A percentile compares a stretch with the other conserved stretches of the same genome.
Evolutionary conservation across 2,329 filamentous ascomycete species (phyloP).

Genomic region (Calonectria pauciramosa): DNA sequence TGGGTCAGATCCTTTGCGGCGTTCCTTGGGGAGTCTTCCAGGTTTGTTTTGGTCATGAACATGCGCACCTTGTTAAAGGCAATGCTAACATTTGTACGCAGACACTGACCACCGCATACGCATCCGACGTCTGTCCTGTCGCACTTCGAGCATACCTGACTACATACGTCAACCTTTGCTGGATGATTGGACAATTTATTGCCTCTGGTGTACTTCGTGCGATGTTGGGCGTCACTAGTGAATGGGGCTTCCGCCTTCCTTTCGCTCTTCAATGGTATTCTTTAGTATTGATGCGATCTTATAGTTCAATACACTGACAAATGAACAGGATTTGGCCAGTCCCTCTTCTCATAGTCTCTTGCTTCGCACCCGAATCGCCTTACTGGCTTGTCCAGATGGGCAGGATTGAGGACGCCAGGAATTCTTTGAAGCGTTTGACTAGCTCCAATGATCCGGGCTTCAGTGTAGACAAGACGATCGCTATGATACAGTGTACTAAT

Average conservation of each 20-base stretch:
- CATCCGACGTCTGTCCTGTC: no score
- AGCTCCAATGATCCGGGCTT: not conserved
- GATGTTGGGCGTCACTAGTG: not conserved
- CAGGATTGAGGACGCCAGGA: not conserved
- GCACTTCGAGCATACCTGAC: no score
- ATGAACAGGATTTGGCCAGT: not conserved
- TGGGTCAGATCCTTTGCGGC: conserved; percentile 39
- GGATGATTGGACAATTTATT: not conserved
- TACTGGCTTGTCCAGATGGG: not conserved
- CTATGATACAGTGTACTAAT: not conserved
- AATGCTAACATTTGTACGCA: not conserved
- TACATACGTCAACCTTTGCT: no score
- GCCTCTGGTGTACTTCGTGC: not conserved
- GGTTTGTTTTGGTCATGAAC: not conserved
- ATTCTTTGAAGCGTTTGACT: not conserved
- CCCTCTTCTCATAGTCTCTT: not conserved
- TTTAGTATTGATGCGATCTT: not conserved
- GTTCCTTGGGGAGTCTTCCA: conserved; percentile 43
- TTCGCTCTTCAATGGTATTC: not conserved
- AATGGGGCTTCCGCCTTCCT: not conserved
- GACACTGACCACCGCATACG: not conserved
- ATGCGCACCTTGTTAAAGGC: not conserved
- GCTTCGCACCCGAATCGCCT: not conserved
- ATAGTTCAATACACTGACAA: not conserved
- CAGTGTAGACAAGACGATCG: not conserved